Percentiles rank a stretch among this genome's conserved stretches.
These are phyloP conservation scores for Colletotrichum noveboracense DNA, from an alignment of 2,329 filamentous ascomycete species.

Conservation along the genomic window DNA sequence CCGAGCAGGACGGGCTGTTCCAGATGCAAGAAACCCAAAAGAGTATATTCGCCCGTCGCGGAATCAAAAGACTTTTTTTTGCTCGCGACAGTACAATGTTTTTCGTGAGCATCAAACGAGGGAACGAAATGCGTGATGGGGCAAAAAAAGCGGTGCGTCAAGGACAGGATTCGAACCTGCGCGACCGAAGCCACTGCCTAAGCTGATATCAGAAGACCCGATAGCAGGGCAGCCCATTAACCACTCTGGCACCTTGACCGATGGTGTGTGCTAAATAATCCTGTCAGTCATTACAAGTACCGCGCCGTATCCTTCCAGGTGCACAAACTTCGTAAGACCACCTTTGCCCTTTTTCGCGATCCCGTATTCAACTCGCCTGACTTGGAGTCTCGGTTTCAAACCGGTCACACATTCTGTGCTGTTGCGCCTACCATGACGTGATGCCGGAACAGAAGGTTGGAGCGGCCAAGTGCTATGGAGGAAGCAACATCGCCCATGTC, in stretches of 20 bases:
- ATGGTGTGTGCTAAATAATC: rapidly evolving
- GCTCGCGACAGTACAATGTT: background rate
- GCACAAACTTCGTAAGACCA: background rate
- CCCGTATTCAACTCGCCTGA: background rate
- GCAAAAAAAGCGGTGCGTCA: background rate
- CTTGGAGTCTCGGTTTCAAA: background rate
- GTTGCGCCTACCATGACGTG: background rate
- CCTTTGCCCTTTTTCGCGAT: background rate
- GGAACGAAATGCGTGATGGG: background rate
- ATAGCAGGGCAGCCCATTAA: conserved; percentile 23
- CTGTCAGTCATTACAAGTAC: background rate
- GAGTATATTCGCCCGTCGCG: background rate
- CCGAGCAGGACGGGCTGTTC: background rate
- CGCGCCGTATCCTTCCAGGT: background rate
- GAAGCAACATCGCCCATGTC: background rate
- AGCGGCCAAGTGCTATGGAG: background rate
- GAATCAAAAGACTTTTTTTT: background rate
- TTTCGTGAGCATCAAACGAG: too few relatives aligned
- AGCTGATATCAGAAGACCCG: background rate
- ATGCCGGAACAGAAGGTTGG: background rate
- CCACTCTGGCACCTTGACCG: conserved; percentile 22
- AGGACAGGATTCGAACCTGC: conserved; percentile 23
- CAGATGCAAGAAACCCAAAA: background rate
- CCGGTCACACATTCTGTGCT: background rate
- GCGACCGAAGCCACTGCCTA: conserved; percentile 22